Base-by-base conservation (phyloP, 306 rosid species). In the Citrullus amarus region DNA sequence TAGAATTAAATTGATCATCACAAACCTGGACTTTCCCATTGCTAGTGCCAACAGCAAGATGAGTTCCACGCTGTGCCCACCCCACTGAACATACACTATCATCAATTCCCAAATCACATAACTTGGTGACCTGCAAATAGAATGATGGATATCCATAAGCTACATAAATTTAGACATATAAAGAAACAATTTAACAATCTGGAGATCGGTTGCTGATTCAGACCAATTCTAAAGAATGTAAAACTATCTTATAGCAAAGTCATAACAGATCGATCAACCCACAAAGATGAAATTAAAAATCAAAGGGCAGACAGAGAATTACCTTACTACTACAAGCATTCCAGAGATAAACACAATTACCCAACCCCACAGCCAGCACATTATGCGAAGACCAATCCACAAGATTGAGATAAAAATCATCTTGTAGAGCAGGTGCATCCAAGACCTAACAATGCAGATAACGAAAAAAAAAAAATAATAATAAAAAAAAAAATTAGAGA, bases 301-400 rank as follows among this genome's bases (percentile, higher is more conserved):
- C 60, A 39, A 25, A 51, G 30, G 20, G 22, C n/a, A 71, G 73
- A 50, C 58, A 78, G 25, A 84, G 71, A 78, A 75, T 79, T 70
- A 91, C 99, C 96, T 96, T 96, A 86, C 97, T 96, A 78, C 97
- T 96, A 73, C 97, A 92, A 78, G 99, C 99, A 88, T 96, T 92
- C 99, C 99, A 96, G 68, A 96, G 88, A 84, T 96, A 96, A 86
- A 96, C 98, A 81, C 97, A 96, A 78, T 91, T 93, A 11, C 98
- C 98, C 84, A 96, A 82, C 39, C 99, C 99, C 68, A 96, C 99
- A 50, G 98, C 98, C 75, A 96, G 79, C 60, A 96, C 96, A 83
- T 96, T 96, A 80, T 96, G 87, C 39, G 97, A 87, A 83, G 99
- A 96, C 99, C 99, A 96, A 85, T 92, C 99, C 76, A 96, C 98